Evolutionary conservation across 139 green algal genomes (phyloP), one percentile per base, ranked within the genome.

Genomic region (Micractinium conductrix): DNA sequence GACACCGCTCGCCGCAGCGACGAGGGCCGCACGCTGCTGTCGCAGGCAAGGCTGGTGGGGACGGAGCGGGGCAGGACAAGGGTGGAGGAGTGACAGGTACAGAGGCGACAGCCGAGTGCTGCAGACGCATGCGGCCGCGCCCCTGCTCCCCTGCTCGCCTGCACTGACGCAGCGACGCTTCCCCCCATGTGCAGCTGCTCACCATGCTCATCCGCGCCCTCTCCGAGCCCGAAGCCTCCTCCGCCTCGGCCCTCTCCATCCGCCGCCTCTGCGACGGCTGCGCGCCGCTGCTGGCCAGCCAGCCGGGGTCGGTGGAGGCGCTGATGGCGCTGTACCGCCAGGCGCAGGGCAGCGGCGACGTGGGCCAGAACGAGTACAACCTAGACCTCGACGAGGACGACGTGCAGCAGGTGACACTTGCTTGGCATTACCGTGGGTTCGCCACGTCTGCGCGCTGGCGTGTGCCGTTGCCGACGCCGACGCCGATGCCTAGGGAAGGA

Each of bases 241-340:
- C 67, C 33, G 92, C 93, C 58, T 86, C 84, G 4, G 91, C 91
- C 4, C 65, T 86, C 3, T 94, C 93, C 37, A 74, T 96, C 44
- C 86, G 88, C 16, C 75, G 91, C 42, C 53, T 97, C 17, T 96
- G 91, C 63, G 86, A 95, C 50, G 86, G 87, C 48, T 95, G 91
- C 78, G 89, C 88, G 12, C 24, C 48, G 16, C 83, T 89, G 71
- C 87, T 97, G 87, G 79, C 76, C 1, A 2, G 53, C 53, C 53
- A 62, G 53, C 10, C 19, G 53, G 2, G 26, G 42, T 84, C 78
- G 79, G 81, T 94, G 75, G 83, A 91, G 14, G 70, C 68, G 33
- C 86, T 96, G n/a, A 74, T 95, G 68, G 72, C 70, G 70, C 85
- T 96, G 65, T 96, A 96, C 86, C 81, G 85, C 28, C 85, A 84